Conservation (phyloP, 2,329 filamentous ascomycete species). For the Aspergillus vadensis region DNA sequence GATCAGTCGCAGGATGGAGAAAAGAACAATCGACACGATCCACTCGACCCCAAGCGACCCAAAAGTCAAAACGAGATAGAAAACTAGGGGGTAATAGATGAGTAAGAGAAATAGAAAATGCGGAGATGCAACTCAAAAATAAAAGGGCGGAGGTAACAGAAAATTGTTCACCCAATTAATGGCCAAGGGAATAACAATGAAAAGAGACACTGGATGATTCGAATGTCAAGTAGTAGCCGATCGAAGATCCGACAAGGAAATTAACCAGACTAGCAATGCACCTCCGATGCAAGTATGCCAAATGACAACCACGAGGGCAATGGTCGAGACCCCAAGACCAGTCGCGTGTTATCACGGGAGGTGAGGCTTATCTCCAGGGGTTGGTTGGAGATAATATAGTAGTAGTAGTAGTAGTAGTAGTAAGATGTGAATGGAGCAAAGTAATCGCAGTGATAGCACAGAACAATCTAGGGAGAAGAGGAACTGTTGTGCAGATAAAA, state of each 20-base stretch:
- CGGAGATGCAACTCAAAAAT: conserved; percentile 1
- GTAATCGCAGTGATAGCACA: background rate
- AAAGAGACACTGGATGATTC: background rate
- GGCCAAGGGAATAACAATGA: background rate
- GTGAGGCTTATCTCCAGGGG: background rate
- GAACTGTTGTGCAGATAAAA: no score
- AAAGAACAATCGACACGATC: background rate
- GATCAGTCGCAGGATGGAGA: background rate
- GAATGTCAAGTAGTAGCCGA: conserved; percentile 5
- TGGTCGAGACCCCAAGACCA: background rate
- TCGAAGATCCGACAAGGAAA: conserved; percentile 4
- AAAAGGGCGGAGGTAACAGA: background rate
- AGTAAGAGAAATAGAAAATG: background rate
- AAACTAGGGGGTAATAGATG: background rate
- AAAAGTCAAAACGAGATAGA: background rate
- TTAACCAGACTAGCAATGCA: background rate
- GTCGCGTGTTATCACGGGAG: background rate
- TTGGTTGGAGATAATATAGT: background rate
- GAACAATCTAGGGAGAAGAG: background rate
- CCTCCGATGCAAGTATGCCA: background rate
- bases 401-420: background rate
- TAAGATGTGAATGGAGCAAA: background rate
- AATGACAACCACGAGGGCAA: conserved; percentile 10
- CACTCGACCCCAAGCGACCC: background rate
- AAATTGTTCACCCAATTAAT: background rate